Base-by-base conservation (phyloP, 768 basidiomycete genomes). In the Termitomyces heimii region DNA sequence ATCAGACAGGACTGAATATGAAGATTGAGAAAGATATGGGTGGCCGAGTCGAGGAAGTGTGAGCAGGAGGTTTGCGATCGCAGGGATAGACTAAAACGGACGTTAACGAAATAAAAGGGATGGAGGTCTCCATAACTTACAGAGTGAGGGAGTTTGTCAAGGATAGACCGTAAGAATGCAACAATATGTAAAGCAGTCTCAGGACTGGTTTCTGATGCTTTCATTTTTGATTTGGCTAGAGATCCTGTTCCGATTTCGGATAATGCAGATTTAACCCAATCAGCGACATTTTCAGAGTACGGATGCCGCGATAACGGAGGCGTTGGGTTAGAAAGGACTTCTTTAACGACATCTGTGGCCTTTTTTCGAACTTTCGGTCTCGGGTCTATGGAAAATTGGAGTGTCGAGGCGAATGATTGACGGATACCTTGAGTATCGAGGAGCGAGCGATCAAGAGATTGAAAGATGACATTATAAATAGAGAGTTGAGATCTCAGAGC, bases 291-390 rank as follows among this genome's bases (percentile, higher is more conserved):
- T 39, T 87, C 82, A 0, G 92, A 80, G 68, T 97, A 99, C 0
- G 97, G 95, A 73, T 99, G 97, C 24, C 79, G 71, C 5, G 82
- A 64, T 37, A 89, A 77, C 0, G 96, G 96, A 4, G 85, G 77
- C 3, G 92, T 90, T 9, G 94, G 93, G 26, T 77, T 77, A 16
- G 80, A 77, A 35, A 99, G 76, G 4, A 94, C 78, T 62, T 91
- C 88, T 64, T 80, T 82, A 32, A 99, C 81, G 20, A 89, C 82
- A 66, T 98, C 95, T 46, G 88, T 86, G 24, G 95, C 94, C 67
- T 88, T 85, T 71, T 83, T 94, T 55, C 97, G 85, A 53, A 99
- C 94, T 75, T 98, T 98, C 20, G 97, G 97, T 51, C 97, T 77
- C 4, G 86, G 81, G 73, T 99, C 97, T 44, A 93, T 77, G 63